A percentile compares a stretch with the other conserved stretches of the same genome.
phyloP scores from a whole-genome alignment of 2,329 filamentous ascomycete species.

The Monilinia aucupariae region DNA sequence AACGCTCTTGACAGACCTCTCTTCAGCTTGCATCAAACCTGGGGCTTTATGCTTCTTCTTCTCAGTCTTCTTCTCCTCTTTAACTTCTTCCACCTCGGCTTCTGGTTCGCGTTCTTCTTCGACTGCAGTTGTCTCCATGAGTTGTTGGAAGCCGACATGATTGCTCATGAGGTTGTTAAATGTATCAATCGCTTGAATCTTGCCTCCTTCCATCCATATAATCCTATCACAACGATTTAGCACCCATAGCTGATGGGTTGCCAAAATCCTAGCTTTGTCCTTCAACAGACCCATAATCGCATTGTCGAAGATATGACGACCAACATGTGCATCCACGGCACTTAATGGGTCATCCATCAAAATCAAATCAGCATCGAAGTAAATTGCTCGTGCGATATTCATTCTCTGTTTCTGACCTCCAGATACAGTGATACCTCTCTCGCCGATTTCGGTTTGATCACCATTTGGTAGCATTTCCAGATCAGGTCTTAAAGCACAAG shows the following conservation, averaged over 20 bases:
- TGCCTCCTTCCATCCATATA: slow-evolving; percentile 85
- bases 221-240: slow-evolving; percentile 86
- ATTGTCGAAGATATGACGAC: slow-evolving; percentile 80
- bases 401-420: slow-evolving; percentile 92
- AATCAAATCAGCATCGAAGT: slow-evolving; percentile 64
- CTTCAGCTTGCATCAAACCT: slow-evolving; percentile 67
- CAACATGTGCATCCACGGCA: slow-evolving; percentile 65
- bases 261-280: slow-evolving; percentile 83
- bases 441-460: slow-evolving; percentile 88
- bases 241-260: slow-evolving; percentile 93
- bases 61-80: slow-evolving; percentile 42
- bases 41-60: slow-evolving; percentile 48
- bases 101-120: slow-evolving; percentile 56
- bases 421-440: slow-evolving; percentile 90
- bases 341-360: slow-evolving; percentile 66
- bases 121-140: slow-evolving; percentile 80
- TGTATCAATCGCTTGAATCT: slow-evolving; percentile 78
- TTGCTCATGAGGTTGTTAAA: slow-evolving; percentile 81
- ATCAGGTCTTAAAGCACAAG: slow-evolving; percentile 78
- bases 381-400: slow-evolving; percentile 80
- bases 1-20: slow-evolving; percentile 58
- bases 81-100: slow-evolving; percentile 44
- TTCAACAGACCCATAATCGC: slow-evolving; percentile 85
- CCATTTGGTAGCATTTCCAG: slow-evolving; percentile 88
- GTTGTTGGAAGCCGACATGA: slow-evolving; percentile 66